phyloP scores from a whole-genome alignment of 2,329 filamentous ascomycete genomes.

The Fusarium transvaalense region DNA sequence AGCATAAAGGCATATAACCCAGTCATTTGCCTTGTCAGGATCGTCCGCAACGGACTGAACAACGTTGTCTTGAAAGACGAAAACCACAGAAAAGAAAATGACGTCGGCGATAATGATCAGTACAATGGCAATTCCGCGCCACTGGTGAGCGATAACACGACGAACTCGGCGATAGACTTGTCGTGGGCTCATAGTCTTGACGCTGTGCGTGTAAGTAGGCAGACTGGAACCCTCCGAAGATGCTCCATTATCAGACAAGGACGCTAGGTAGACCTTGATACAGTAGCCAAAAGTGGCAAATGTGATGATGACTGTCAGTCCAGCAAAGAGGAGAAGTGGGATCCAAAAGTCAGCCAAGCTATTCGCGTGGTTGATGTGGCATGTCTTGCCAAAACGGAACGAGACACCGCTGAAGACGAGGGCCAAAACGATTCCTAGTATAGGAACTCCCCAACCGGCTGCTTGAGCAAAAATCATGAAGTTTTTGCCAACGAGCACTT shows the following conservation, averaged over 20 bases:
- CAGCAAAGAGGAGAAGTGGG: constrained; percentile 83
- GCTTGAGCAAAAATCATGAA: constrained; percentile 90
- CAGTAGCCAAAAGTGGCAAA: constrained; percentile 91
- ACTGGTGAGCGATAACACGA: constrained; percentile 90
- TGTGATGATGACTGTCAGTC: constrained; percentile 81
- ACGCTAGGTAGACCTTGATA: constrained; percentile 92
- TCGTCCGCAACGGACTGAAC: constrained; percentile 70
- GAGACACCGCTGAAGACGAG: constrained; percentile 91
- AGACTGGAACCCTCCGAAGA: constrained; percentile 79
- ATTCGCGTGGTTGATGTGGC: constrained; percentile 92
- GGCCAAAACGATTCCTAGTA: constrained; percentile 79
- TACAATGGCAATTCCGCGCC: constrained; percentile 92
- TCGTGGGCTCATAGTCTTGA: constrained; percentile 81
- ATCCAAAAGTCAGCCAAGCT: constrained; percentile 91
- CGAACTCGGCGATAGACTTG: constrained; percentile 90
- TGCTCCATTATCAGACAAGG: constrained; percentile 78
- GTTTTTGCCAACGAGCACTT: constrained; percentile 84
- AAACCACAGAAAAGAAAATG: constrained; percentile 92
- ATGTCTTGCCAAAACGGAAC: constrained; percentile 90
- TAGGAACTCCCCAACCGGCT: constrained; percentile 86
- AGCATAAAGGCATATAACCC: constrained; percentile 78
- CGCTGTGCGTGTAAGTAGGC: constrained; percentile 77
- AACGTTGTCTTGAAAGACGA: constrained; percentile 86
- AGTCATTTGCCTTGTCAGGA: constrained; percentile 67
- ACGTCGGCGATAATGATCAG: constrained; percentile 91